phyloP scores from a whole-genome alignment of 768 basidiomycete species.

The Termitomyces sp. region DNA sequence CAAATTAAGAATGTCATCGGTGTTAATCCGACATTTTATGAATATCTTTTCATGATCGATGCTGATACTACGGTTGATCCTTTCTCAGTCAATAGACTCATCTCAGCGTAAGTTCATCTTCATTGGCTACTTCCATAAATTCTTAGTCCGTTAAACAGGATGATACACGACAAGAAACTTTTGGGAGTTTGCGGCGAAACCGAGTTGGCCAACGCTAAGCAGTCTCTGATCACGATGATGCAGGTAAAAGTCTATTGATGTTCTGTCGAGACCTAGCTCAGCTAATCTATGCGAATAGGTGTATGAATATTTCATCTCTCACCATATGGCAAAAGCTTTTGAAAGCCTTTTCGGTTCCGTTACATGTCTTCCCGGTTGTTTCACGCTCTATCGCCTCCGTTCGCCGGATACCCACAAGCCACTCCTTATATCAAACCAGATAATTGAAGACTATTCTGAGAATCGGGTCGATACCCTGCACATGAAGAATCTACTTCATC shows the following conservation, averaged over 20 bases:
- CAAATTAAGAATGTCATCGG: constrained; percentile 99
- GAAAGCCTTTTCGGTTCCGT: constrained; percentile 96
- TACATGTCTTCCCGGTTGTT: constrained; percentile 98
- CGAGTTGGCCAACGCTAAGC: constrained; percentile 85
- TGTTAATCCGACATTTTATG: constrained; percentile 98
- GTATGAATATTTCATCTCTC: constrained; percentile 98
- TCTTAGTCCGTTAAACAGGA: constrained; percentile 40
- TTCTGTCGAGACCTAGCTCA: background rate
- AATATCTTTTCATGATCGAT: constrained; percentile 90
- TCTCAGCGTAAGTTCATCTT: constrained; percentile 73
- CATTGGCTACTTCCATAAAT: background rate
- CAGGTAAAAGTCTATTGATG: constrained; percentile 43
- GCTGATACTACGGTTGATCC: constrained; percentile 94
- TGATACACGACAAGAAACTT: constrained; percentile 95
- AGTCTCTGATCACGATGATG: constrained; percentile 96
- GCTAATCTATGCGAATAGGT: constrained; percentile 41
- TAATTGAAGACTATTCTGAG: constrained; percentile 91
- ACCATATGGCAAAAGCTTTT: constrained; percentile 98
- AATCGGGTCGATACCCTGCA: constrained; percentile 96
- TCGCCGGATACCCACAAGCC: constrained; percentile 96
- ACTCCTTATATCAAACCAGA: constrained; percentile 82
- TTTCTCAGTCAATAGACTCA: constrained; percentile 80
- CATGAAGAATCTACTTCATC: constrained; percentile 96
- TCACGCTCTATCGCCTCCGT: constrained; percentile 93
- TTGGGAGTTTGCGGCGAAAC: constrained; percentile 97